Percentiles rank a stretch among this genome's conserved stretches.
phyloP scores from a whole-genome alignment of 2,329 filamentous ascomycete genomes.

The Sporothrix inflata region DNA sequence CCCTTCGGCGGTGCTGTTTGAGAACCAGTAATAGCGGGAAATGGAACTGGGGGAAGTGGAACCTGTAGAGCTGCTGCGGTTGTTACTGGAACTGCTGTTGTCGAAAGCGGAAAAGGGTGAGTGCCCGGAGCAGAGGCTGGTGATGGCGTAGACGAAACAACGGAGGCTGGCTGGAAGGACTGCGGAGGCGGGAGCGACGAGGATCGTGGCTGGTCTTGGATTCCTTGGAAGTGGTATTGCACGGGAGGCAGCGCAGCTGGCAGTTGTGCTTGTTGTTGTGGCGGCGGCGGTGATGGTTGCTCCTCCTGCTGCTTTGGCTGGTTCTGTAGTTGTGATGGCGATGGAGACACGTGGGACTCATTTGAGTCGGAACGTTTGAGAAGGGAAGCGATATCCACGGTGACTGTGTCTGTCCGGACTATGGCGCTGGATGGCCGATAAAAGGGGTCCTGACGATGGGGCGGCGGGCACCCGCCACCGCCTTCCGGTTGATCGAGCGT shows the following conservation, averaged over 20 bases:
- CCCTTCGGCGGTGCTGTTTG: slow-evolving; percentile 11
- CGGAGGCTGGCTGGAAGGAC: slow-evolving; percentile 8
- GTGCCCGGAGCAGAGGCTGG: slow-evolving; percentile 43
- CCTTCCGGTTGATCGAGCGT: slow-evolving; percentile 6
- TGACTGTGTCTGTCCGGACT: slow-evolving; percentile 58
- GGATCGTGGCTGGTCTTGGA: slow-evolving; percentile 42
- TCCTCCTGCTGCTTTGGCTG: not conserved
- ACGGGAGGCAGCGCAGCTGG: not conserved
- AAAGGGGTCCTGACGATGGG: not conserved
- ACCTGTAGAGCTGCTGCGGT: slow-evolving; percentile 29
- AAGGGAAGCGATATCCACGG: slow-evolving; percentile 93
- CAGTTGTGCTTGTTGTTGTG: not conserved
- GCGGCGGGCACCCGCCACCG: slow-evolving; percentile 24
- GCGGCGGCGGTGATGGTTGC: not conserved
- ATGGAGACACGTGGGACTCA: slow-evolving; percentile 60
- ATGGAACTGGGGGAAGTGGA: not conserved
- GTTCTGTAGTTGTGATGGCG: not conserved
- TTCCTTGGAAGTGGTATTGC: not conserved
- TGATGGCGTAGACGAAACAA: slow-evolving; percentile 39
- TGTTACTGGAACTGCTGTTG: slow-evolving; percentile 27
- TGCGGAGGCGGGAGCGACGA: slow-evolving; percentile 41
- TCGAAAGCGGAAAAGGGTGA: slow-evolving; percentile 16
- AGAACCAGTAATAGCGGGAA: not conserved
- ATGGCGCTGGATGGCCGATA: slow-evolving; percentile 40
- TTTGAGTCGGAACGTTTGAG: slow-evolving; percentile 76